These are phyloP conservation scores for Fusarium odoratissimum DNA, from an alignment of 2,329 filamentous ascomycete species.

Conservation along the genomic window DNA sequence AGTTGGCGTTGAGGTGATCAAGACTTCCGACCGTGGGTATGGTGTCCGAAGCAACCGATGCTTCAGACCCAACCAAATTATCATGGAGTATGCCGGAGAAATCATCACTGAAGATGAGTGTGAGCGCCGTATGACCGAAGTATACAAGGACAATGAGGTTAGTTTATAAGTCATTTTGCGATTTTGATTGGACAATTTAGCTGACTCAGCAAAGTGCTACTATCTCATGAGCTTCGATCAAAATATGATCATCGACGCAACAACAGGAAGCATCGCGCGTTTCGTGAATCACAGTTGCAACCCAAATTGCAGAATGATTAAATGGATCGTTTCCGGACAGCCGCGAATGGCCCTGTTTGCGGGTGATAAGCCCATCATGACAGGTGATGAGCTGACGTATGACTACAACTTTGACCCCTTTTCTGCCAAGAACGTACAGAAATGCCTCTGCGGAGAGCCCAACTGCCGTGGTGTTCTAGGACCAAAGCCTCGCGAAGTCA, in stretches of 20 bases:
- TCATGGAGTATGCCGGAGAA: constrained; percentile 97
- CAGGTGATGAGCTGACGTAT: constrained; percentile 95
- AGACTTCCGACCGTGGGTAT: constrained; percentile 88
- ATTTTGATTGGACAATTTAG: constrained; percentile 1
- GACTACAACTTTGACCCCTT: constrained; percentile 83
- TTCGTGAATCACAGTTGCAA: constrained; percentile 99
- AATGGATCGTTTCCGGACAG: constrained; percentile 94
- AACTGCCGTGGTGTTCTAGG: constrained; percentile 75
- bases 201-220: constrained; percentile 77
- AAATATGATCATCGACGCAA: constrained; percentile 98
- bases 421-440: constrained; percentile 75
- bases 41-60: constrained; percentile 91
- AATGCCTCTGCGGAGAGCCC: constrained; percentile 70
- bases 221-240: constrained; percentile 99
- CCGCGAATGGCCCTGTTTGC: constrained; percentile 98
- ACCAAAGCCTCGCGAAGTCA: constrained; percentile 69
- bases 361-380: constrained; percentile 88
- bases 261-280: constrained; percentile 92
- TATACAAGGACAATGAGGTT: constrained; percentile 94
- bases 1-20: constrained; percentile 93
- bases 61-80: constrained; percentile 91
- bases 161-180: constrained; percentile 46
- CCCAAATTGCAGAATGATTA: constrained; percentile 97
- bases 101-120: constrained; percentile 97
- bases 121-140: constrained; percentile 90